Conservation (phyloP, 2,329 filamentous ascomycete genomes). For the Dothideomycetes sp. region DNA sequence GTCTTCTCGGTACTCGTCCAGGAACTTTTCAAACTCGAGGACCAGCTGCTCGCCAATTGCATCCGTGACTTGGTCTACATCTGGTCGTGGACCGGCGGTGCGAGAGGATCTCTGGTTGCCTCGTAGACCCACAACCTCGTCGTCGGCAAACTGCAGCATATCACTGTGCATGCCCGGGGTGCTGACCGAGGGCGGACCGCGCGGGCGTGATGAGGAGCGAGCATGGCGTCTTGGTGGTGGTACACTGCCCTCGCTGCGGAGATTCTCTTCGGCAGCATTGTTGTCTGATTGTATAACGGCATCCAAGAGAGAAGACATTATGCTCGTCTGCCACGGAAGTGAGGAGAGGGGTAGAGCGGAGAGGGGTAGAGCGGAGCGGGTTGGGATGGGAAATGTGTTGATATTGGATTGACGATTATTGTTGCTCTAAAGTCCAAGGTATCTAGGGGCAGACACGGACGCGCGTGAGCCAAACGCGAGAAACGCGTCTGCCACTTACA, state of each 20-base stretch:
- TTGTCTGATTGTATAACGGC: conserved; percentile 37
- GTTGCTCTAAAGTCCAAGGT: neutral
- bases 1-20: conserved; percentile 49
- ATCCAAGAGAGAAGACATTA: conserved; percentile 43
- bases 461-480: neutral
- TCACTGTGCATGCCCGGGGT: conserved; percentile 43
- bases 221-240: conserved; percentile 19
- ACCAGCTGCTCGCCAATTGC: conserved; percentile 64
- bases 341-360: too few relatives aligned
- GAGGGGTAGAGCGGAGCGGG: too few relatives aligned
- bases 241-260: conserved; percentile 24
- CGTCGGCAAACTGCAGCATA: conserved; percentile 48
- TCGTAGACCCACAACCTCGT: conserved; percentile 47
- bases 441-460: too few relatives aligned
- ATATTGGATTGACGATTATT: too few relatives aligned
- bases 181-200: conserved; percentile 41
- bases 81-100: conserved; percentile 36
- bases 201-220: conserved; percentile 44
- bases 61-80: conserved; percentile 65
- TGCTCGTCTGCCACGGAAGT: too few relatives aligned
- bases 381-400: too few relatives aligned
- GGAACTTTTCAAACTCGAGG: conserved; percentile 66
- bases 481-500: neutral
- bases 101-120: conserved; percentile 28
- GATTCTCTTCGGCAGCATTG: conserved; percentile 19